Evolutionary conservation across 2,329 filamentous ascomycete species (phyloP), one percentile per base, ranked within the genome.

Genomic region (Gnomoniopsis sp.): DNA sequence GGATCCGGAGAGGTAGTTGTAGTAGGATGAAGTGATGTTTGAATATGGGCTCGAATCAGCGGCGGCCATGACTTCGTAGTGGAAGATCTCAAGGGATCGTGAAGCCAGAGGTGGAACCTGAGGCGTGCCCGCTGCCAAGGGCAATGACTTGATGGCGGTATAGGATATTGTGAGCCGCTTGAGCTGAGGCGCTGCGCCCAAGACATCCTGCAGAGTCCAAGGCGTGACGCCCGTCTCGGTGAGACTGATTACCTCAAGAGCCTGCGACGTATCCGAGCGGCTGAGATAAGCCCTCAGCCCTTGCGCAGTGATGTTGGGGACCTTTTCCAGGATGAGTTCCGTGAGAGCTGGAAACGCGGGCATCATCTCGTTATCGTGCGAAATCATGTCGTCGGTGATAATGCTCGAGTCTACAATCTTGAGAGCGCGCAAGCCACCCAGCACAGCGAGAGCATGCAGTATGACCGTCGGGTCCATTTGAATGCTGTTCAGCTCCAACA

Each of bases 1-100:
- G 0, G 91, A 96, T n/a, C 84, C 84, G 26, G 91, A 87, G 21
- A 98, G 84, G 72, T 96, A 96, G 61, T 85, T 84, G 73, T 97
- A 96, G 75, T 96, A 96, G 19, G 81, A 82, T 11, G 77, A 73
- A 0, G 81, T 81, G 23, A 81, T 75, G 61, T 74, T 78, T 10
- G 79, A 75, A 61, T 85, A 88, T 12, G 86, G 79, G 22, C 85
- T 83, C 0, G 83, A 76, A 3, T 77, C 71, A 0, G 83, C 75
- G 11, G 78, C 77, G 3, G 85, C 81, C 12, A 85, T 88, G 69
- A 98, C 90, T 73, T 97, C 93, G 70, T 88, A 97, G 66, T 93
- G 88, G 15, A 98, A 77, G 2, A 85, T 88, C 64, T 80, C 77
- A 21, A 98, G 81, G 17, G 87, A 87, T 55, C 75, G 77, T 2